A percentile compares a stretch with the other conserved stretches of the same genome.
These are phyloP conservation scores for Blastobotrys americana DNA, from an alignment of 805 yeast species.

Conservation along the genomic window DNA sequence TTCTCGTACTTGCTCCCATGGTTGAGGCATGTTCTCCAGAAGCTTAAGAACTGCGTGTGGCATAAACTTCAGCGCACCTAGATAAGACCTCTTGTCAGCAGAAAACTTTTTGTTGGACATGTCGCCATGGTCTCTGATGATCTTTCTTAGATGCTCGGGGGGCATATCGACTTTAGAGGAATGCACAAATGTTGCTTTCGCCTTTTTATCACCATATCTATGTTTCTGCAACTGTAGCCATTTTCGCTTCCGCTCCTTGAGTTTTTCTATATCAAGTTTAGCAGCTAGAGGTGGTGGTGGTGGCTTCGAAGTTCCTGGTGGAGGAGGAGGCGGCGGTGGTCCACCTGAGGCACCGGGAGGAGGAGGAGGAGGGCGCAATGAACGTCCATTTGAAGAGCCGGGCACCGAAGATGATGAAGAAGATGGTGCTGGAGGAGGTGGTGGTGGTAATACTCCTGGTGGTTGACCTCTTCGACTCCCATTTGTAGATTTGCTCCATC, in stretches of 20 bases:
- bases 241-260: constrained; percentile 41
- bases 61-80: constrained; percentile 88
- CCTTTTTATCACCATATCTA: constrained; percentile 38
- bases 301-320: constrained; percentile 20
- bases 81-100: constrained; percentile 75
- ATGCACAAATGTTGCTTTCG: constrained; percentile 40
- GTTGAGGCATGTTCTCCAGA: constrained; percentile 95
- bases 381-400: not conserved
- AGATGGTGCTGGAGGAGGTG: constrained; percentile 7
- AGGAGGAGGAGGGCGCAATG: constrained; percentile 13
- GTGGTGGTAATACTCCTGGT: constrained; percentile 11
- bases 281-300: constrained; percentile 15
- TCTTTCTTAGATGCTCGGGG: constrained; percentile 83
- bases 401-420: constrained; percentile 2
- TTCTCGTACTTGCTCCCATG: constrained; percentile 87
- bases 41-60: constrained; percentile 91
- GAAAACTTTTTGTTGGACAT: constrained; percentile 71
- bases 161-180: constrained; percentile 79
- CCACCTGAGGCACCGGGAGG: constrained; percentile 10
- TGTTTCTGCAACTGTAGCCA: constrained; percentile 62
- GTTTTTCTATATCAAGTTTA: constrained; percentile 23
- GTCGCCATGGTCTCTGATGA: constrained; percentile 77
- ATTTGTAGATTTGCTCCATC: not conserved
- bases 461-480: constrained; percentile 13
- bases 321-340: constrained; percentile 29